phyloP scores from a whole-genome alignment of 2,329 filamentous ascomycete genomes.

The Periconia sp. region DNA sequence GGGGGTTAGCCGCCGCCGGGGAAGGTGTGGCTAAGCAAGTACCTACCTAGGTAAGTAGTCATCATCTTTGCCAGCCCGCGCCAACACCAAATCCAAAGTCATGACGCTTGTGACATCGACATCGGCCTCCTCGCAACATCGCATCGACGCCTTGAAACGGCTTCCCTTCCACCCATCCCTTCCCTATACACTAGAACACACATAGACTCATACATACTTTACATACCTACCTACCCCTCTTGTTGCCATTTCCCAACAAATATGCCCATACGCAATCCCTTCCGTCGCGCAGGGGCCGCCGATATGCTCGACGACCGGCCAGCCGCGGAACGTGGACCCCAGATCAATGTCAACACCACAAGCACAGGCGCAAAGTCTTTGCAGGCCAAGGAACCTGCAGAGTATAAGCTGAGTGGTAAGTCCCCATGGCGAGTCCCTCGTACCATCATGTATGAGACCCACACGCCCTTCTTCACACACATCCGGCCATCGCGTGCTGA shows the following conservation, averaged over 20 bases:
- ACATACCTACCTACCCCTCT: neutral
- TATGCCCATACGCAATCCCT: constrained; percentile 48
- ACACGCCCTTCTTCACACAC: too few species aligned
- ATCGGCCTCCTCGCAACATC: neutral
- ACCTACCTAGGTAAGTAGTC: too few species aligned
- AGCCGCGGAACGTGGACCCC: constrained; percentile 35
- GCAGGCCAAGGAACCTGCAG: constrained; percentile 49
- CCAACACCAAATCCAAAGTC: neutral
- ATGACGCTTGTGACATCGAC: constrained; percentile 11
- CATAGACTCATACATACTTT: constrained; percentile 16
- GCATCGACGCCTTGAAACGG: neutral
- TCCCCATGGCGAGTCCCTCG: constrained; percentile 7
- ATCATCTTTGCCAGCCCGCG: constrained; percentile 2
- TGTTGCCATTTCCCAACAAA: constrained; percentile 8
- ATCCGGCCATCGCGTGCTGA: too few species aligned
- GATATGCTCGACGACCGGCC: constrained; percentile 38
- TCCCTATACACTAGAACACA: constrained; percentile 19
- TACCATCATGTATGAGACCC: too few species aligned
- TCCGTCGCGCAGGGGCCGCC: constrained; percentile 38
- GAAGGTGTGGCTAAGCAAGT: neutral
- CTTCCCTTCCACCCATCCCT: too few species aligned
- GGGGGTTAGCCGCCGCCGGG: neutral
- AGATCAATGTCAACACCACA: constrained; percentile 34
- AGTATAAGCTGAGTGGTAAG: constrained; percentile 57
- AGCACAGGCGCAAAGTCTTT: constrained; percentile 43